Base-by-base conservation (phyloP, 2,329 filamentous ascomycete species). In the Fusarium longipes region DNA sequence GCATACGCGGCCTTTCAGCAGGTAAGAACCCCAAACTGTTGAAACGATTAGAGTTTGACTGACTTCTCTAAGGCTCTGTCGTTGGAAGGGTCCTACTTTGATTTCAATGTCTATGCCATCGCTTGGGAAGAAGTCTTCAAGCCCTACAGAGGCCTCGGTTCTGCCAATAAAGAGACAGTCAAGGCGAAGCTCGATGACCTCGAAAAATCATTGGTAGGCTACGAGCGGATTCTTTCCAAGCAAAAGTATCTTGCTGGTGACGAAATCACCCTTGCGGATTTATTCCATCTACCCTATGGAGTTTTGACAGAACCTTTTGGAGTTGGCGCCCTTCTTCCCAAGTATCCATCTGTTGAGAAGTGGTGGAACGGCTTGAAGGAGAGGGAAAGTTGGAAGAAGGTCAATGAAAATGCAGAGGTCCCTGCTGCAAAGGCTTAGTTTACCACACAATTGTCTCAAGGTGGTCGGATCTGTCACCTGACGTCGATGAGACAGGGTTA, bases 161-260 rank as follows among this genome's bases (percentile, higher is more conserved):
- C 45, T n/a, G 20, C 45, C 32, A 20, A 36, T 2, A 14, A 33
- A 12, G 45, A 25, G 12, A 36, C 25, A 18, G 14, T 48, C 17
- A 48, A 36, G 8, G 14, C 17, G 1, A 48, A 48, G 2, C 45
- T 48, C 6, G n/a, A 38, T 12, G 22, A 48, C 22, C 32, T 48
- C 0, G 45, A 48, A 6, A 20, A 14, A 4, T 11, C 45, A 6
- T 25, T 48, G 17, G 10, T 15, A 11, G 45, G 45, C 14, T 48
- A 48, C 24, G 45, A 48, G 32, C 4, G 45, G 11, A 48, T 48
- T 6, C 45, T 48, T 15, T 48, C 45, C 2, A 48, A 48, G 22
- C 45, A 48, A 14, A 48, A 48, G 32, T 48, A 48, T 25, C 45
- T 48, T 20, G 45, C 45, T 25, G 45, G 45, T 8, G 45, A 48